Percentiles rank a stretch among this genome's conserved stretches.
phyloP scores from a whole-genome alignment of 2,329 filamentous ascomycete genomes.

The Elsinoe fawcettii region DNA sequence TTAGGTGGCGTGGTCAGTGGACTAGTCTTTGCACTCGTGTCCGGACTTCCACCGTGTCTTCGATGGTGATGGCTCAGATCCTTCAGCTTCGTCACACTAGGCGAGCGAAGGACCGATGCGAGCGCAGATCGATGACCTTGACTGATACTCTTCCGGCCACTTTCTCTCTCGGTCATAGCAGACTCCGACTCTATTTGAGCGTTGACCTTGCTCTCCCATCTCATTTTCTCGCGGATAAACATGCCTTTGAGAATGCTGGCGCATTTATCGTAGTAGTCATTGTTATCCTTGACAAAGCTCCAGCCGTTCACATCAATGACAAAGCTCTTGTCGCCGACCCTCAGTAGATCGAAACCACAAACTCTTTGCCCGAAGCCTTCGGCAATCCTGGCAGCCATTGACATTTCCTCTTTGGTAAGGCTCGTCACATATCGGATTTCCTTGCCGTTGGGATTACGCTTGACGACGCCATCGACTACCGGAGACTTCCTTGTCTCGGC shows the following conservation, averaged over 20 bases:
- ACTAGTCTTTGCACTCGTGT: conserved; percentile 33
- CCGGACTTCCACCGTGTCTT: conserved; percentile 39
- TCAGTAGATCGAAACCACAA: conserved; percentile 89
- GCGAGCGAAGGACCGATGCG: conserved; percentile 56
- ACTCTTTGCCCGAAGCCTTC: conserved; percentile 88
- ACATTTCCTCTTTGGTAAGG: conserved; percentile 69
- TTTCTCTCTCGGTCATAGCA: conserved; percentile 19
- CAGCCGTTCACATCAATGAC: conserved; percentile 99
- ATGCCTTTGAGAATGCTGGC: conserved; percentile 78
- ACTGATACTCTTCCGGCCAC: conserved; percentile 29
- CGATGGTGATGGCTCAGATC: conserved; percentile 32
- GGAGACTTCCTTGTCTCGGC: conserved; percentile 96
- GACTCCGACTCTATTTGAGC: conserved; percentile 21
- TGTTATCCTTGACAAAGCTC: conserved; percentile 99
- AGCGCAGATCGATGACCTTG: conserved; percentile 38
- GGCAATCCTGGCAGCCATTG: conserved; percentile 83
- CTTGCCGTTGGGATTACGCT: conserved; percentile 94
- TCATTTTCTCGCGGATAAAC: conserved; percentile 72
- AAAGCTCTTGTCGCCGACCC: conserved; percentile 82
- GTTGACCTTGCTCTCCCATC: conserved; percentile 41
- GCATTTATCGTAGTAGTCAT: conserved; percentile 93
- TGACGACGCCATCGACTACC: conserved; percentile 90
- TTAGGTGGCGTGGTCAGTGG: conserved; percentile 39
- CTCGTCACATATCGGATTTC: conserved; percentile 92
- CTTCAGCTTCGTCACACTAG: conserved; percentile 55